Percentiles rank a stretch among this genome's conserved stretches.
Conservation (phyloP, 805 yeast genomes). For the Sungouiozyma ichnusensis region DNA sequence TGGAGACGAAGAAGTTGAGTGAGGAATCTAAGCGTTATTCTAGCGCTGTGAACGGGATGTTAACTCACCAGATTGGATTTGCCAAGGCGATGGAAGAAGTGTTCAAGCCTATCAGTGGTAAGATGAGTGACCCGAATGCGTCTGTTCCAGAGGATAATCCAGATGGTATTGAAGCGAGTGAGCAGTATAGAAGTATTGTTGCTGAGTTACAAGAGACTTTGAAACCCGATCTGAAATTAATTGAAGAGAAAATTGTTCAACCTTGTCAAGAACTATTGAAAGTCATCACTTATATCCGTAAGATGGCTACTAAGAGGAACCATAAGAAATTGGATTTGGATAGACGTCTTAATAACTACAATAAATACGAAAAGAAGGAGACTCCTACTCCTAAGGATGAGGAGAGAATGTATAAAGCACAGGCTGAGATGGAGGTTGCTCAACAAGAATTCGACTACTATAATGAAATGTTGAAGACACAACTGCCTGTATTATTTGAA, state of each 20-base stretch:
- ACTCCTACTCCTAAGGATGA: slow-evolving; percentile 84
- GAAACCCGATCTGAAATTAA: slow-evolving; percentile 86
- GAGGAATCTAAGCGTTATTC: slow-evolving; percentile 87
- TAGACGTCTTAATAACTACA: slow-evolving; percentile 59
- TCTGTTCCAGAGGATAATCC: slow-evolving; percentile 88
- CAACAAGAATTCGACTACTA: slow-evolving; percentile 93
- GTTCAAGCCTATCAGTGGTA: slow-evolving; percentile 91
- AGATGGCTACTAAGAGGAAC: slow-evolving; percentile 90
- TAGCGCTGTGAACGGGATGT: slow-evolving; percentile 85
- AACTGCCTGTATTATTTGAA: slow-evolving; percentile 77
- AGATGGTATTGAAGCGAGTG: slow-evolving; percentile 91
- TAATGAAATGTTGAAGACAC: slow-evolving; percentile 86
- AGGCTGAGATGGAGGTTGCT: slow-evolving; percentile 81
- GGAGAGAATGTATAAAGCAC: slow-evolving; percentile 78
- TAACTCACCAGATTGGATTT: slow-evolving; percentile 86
- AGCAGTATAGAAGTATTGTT: slow-evolving; percentile 81
- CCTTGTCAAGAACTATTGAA: slow-evolving; percentile 88
- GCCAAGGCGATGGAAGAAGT: slow-evolving; percentile 93
- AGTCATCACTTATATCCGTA: slow-evolving; percentile 72
- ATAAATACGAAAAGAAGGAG: slow-evolving; percentile 69
- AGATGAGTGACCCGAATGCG: slow-evolving; percentile 80
- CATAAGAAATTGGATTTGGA: slow-evolving; percentile 94
- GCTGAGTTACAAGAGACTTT: slow-evolving; percentile 74
- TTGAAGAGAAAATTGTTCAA: slow-evolving; percentile 76
- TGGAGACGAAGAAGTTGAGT: slow-evolving; percentile 78